These are phyloP conservation scores for Pseudogymnoascus sp. DNA, from an alignment of 2,329 filamentous ascomycete species.

Conservation along the genomic window DNA sequence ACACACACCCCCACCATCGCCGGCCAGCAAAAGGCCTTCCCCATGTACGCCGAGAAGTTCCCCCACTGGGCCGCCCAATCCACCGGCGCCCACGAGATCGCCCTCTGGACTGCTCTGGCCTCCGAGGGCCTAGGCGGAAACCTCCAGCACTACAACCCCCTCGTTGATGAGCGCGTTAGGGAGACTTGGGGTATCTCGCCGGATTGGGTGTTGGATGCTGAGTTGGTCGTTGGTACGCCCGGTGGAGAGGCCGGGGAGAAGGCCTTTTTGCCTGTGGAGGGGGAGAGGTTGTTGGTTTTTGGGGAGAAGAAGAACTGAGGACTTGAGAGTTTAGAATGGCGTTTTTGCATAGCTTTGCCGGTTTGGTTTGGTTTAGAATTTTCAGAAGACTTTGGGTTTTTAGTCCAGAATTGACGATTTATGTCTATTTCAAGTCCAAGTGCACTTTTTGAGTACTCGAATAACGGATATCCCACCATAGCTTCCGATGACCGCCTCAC, in stretches of 20 bases:
- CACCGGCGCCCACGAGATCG: constrained; percentile 74
- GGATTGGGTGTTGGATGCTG: constrained; percentile 70
- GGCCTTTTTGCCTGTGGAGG: constrained; percentile 53
- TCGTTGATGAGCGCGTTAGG: constrained; percentile 67
- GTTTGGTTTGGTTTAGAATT: background rate
- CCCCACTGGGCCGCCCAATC: constrained; percentile 68
- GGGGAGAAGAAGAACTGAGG: constrained; percentile 30
- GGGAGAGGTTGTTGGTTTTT: constrained; percentile 56
- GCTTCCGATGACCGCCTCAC: background rate
- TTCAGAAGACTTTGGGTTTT: background rate
- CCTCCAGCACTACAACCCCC: constrained; percentile 88
- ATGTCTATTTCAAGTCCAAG: background rate
- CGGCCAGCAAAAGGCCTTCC: constrained; percentile 58
- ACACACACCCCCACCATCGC: constrained; percentile 65
- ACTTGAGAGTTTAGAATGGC: background rate
- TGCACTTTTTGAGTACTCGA: too few relatives aligned
- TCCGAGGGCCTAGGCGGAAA: constrained; percentile 79
- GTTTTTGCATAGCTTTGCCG: constrained; percentile 1
- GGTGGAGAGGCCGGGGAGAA: constrained; percentile 53
- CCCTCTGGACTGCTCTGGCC: constrained; percentile 74
- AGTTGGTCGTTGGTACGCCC: constrained; percentile 73
- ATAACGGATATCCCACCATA: background rate
- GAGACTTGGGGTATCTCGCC: constrained; percentile 60
- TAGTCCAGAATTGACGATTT: background rate
- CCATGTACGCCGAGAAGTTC: constrained; percentile 73